Percentiles rank a stretch among this genome's conserved stretches.
Evolutionary conservation across 306 rosid species (phyloP).

Genomic region (Inga laurina): DNA sequence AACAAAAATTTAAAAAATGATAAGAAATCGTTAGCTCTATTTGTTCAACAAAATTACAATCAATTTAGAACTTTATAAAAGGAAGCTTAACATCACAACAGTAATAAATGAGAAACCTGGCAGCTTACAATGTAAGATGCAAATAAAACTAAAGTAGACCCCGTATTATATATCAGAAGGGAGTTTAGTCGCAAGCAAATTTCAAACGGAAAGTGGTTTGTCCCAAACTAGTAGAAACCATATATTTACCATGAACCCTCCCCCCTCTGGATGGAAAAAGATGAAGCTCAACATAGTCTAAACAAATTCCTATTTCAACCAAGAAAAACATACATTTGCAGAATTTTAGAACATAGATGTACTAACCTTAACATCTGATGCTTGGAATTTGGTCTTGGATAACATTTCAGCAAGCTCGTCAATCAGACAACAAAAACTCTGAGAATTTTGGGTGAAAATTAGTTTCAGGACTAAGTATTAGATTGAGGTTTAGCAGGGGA

Average conservation of each 20-base stretch:
- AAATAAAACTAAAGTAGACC: slow-evolving; percentile 14
- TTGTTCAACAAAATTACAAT: not conserved
- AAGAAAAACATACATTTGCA: not conserved
- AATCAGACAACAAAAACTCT: slow-evolving; percentile 71
- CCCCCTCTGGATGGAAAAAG: not conserved
- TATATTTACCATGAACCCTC: not conserved
- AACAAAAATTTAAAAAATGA: not conserved
- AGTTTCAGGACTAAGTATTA: slow-evolving; percentile 10
- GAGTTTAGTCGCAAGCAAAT: not conserved
- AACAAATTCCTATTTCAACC: not conserved
- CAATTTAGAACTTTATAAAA: not conserved
- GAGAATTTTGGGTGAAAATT: slow-evolving; percentile 23
- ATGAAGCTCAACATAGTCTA: not conserved
- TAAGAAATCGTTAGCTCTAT: slow-evolving; percentile 15
- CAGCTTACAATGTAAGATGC: not conserved
- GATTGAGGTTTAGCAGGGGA: not conserved
- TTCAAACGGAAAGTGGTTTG: not conserved
- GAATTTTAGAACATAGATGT: not conserved
- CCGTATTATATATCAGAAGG: not conserved
- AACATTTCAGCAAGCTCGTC: slow-evolving; percentile 58
- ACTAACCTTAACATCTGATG: slow-evolving; percentile 46
- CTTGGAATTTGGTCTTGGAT: slow-evolving; percentile 42
- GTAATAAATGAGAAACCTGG: slow-evolving; percentile 11
- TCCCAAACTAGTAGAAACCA: not conserved
- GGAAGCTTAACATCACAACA: not conserved